Evolutionary conservation across 2,329 filamentous ascomycete genomes (phyloP).

Genomic region (Stachybotrys elegans): DNA sequence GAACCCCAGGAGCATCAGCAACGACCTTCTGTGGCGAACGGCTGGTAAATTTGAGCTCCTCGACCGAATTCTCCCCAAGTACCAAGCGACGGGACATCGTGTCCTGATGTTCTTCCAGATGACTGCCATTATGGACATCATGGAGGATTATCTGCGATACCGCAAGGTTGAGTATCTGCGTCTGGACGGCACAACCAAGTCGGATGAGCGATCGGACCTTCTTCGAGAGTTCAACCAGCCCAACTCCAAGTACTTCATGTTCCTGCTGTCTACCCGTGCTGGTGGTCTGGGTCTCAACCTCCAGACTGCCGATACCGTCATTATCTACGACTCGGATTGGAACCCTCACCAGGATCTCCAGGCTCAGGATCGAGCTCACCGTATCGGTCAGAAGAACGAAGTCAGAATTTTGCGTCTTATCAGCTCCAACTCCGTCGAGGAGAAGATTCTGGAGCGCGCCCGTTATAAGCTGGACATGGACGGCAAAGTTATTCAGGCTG

Average conservation of each 20-base stretch:
- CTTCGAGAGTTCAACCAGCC: conserved; percentile 86
- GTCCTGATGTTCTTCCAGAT: conserved; percentile 99
- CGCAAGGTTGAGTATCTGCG: conserved; percentile 82
- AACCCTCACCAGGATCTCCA: conserved; percentile 99
- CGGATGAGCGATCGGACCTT: conserved; percentile 91
- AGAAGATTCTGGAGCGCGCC: conserved; percentile 95
- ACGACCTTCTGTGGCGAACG: conserved; percentile 92
- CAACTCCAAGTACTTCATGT: conserved; percentile 91
- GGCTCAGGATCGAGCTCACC: conserved; percentile 98
- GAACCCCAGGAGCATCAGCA: conserved; percentile 83
- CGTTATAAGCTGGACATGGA: conserved; percentile 99
- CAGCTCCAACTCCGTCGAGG: conserved; percentile 94
- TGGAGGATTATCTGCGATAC: conserved; percentile 94
- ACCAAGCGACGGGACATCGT: conserved; percentile 83
- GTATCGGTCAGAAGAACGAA: conserved; percentile 99
- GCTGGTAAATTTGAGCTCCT: conserved; percentile 96
- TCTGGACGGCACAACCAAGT: conserved; percentile 94
- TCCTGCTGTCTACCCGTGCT: conserved; percentile 95
- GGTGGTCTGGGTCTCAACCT: conserved; percentile 96
- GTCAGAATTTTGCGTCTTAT: conserved; percentile 94
- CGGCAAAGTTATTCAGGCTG: conserved; percentile 97
- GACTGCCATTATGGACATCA: conserved; percentile 99
- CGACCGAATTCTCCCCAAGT: conserved; percentile 89
- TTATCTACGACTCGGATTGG: conserved; percentile 99
- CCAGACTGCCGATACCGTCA: conserved; percentile 97